A percentile compares a stretch with the other conserved stretches of the same genome.
Conservation (phyloP, 495 filamentous ascomycete genomes). For the Daldinia caldariorum region DNA sequence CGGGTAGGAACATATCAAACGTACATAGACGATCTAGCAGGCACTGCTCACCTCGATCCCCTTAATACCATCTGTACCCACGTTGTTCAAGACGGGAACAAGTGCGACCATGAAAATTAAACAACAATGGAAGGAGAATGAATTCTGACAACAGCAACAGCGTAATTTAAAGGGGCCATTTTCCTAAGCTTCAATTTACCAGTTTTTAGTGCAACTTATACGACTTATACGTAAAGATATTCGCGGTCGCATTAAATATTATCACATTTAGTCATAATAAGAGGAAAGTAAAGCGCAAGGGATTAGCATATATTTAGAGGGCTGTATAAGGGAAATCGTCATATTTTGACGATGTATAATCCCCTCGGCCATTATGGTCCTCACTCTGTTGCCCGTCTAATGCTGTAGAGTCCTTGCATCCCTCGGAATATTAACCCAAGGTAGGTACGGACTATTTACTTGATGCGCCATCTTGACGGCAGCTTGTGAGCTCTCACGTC, state of each 20-base stretch:
- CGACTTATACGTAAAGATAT: not conserved
- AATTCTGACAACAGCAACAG: not conserved
- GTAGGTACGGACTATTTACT: not conserved
- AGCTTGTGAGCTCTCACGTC: not conserved
- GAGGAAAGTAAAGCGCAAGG: not conserved
- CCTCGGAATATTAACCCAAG: not conserved
- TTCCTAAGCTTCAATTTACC: not conserved
- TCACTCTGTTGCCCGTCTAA: not conserved
- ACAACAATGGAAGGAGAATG: not conserved
- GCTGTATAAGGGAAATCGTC: not conserved
- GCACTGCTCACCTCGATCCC: not conserved
- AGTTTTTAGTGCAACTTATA: not conserved
- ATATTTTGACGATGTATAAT: not conserved
- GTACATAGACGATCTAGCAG: not conserved
- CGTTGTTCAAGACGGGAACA: not conserved
- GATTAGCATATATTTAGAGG: not conserved
- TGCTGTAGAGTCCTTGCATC: not conserved
- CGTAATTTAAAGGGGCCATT: not conserved
- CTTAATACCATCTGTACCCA: not conserved
- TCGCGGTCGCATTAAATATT: not conserved
- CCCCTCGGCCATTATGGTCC: not conserved
- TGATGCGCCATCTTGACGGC: not conserved
- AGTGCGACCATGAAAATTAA: not conserved
- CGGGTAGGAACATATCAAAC: not conserved
- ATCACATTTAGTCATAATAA: constrained; percentile 1